Percentiles rank a stretch among this genome's conserved stretches.
These are phyloP conservation scores for Wallemia hederae DNA, from an alignment of 1,284 basidiomycete species.

Conservation along the genomic window DNA sequence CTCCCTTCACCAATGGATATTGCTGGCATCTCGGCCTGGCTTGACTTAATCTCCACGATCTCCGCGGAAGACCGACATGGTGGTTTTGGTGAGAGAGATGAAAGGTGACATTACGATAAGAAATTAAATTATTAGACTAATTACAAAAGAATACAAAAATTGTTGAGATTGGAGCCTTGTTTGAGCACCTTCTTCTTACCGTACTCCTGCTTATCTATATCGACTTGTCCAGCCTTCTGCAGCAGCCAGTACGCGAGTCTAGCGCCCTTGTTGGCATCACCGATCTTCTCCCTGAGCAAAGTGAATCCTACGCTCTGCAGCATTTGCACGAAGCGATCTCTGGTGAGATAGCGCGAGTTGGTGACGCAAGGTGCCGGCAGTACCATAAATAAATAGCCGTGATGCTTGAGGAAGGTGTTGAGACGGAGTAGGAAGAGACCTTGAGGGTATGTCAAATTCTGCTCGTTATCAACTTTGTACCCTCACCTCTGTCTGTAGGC, in stretches of 20 bases:
- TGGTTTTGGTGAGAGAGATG: neutral
- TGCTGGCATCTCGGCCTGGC: neutral
- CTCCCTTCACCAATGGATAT: neutral
- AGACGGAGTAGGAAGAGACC: constrained; percentile 25
- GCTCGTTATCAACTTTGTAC: constrained; percentile 20
- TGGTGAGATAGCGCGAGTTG: constrained; percentile 51
- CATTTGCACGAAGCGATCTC: constrained; percentile 26
- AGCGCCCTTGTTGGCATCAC: constrained; percentile 20
- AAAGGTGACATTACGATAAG: too few species aligned
- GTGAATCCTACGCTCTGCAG: constrained; percentile 35
- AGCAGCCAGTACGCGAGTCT: constrained; percentile 52
- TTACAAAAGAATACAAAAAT: constrained; percentile 30
- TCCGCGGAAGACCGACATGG: neutral
- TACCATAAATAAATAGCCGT: constrained; percentile 33
- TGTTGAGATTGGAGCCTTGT: constrained; percentile 37
- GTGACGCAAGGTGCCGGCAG: constrained; percentile 48
- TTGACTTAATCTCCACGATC: neutral
- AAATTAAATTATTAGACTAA: too few species aligned
- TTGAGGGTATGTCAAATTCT: constrained; percentile 39
- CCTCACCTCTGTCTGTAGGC: constrained; percentile 36
- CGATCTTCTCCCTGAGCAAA: constrained; percentile 30
- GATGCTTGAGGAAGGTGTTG: constrained; percentile 9
- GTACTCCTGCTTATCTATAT: constrained; percentile 11
- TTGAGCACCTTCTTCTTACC: constrained; percentile 31
- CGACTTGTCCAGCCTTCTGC: constrained; percentile 15